Base-by-base conservation (phyloP, 163 green algal genomes). In the Scenedesmus sp. region DNA sequence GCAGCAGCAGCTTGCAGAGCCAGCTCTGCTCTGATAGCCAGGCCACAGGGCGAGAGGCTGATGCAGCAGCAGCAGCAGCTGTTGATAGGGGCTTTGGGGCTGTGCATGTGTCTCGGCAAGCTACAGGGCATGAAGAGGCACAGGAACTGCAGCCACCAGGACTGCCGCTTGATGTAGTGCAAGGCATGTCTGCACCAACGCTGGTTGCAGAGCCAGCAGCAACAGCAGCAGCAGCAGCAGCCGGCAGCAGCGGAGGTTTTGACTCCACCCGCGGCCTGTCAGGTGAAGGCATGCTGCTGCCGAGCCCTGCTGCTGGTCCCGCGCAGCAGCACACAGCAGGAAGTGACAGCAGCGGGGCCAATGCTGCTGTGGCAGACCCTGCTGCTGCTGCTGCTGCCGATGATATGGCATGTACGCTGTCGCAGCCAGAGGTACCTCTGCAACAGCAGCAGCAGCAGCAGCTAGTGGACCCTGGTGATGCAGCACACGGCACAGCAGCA, bases 31-130 rank as follows among this genome's bases (percentile, higher is more conserved):
- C 15, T 64, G 52, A 12, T n/a, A 79, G 70, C 70, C 70, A 79
- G 23, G 70, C 13, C 6, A 52, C 70, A 13, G 70, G 70, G 6
- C 70, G 13, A 34, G 46, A 85, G 3, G 34, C 57, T 12, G 60
- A 81, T 1, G 4, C 62, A 82, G 34, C 66, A 82, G 62, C 85
- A 90, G 85, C 64, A 83, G 56, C 18, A 70, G 70, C 86, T 59
- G 86, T 52, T 59, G 23, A 59, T 57, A 6, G 34, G 79, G 54
- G 76, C 52, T 57, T 16, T 9, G 10, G 0, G 18, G 15, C 6
- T 67, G 66, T 70, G 26, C 85, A 70, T 7, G 8, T 66, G 0
- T 5, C 13, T 20, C 73, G 81, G 56, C 87, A 77, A 60, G 54
- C 86, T 57, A 54, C 3, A 70, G 70, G 8, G 67, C 10, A 64